These are phyloP conservation scores for Beta corolliflora DNA, from an alignment of 179 eudicot genomes.

Conservation along the genomic window DNA sequence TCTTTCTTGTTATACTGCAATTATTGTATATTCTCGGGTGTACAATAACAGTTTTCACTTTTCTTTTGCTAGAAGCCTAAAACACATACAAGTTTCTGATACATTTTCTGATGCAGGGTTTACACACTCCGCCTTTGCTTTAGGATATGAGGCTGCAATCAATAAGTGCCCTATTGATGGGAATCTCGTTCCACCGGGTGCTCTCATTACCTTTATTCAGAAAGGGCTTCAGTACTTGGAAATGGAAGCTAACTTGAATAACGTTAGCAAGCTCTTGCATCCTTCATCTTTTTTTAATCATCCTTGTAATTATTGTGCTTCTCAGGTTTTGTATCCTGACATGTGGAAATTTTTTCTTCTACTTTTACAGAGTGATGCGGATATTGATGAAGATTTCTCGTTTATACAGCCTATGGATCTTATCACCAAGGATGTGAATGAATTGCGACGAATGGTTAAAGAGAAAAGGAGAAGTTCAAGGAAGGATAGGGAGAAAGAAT, in stretches of 20 bases:
- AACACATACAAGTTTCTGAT: slow-evolving; percentile 13
- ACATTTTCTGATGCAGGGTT: slow-evolving; percentile 57
- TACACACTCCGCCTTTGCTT: slow-evolving; percentile 81
- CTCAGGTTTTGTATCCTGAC: slow-evolving; percentile 13
- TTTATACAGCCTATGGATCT: slow-evolving; percentile 90
- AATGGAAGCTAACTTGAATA: slow-evolving; percentile 84
- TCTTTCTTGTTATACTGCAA: background rate
- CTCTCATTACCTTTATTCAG: slow-evolving; percentile 86
- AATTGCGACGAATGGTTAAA: slow-evolving; percentile 68
- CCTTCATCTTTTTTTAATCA: background rate
- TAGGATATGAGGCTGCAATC: slow-evolving; percentile 91
- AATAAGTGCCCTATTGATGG: slow-evolving; percentile 85
- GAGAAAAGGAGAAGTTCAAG: slow-evolving; percentile 63
- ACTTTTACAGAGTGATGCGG: slow-evolving; percentile 71
- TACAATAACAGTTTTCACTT: background rate
- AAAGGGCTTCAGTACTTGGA: slow-evolving; percentile 95
- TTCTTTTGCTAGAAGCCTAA: background rate
- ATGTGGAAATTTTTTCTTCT: slow-evolving; percentile 22
- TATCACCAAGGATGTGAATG: slow-evolving; percentile 88
- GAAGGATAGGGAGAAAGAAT: slow-evolving; percentile 60
- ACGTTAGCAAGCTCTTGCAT: slow-evolving; percentile 48
- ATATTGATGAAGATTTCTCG: slow-evolving; percentile 83
- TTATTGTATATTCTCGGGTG: background rate
- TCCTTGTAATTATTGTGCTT: background rate
- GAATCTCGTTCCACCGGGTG: slow-evolving; percentile 90